A percentile compares a stretch with the other conserved stretches of the same genome.
phyloP scores from a whole-genome alignment of 768 basidiomycete species.

The Multifurca ochricompacta region DNA sequence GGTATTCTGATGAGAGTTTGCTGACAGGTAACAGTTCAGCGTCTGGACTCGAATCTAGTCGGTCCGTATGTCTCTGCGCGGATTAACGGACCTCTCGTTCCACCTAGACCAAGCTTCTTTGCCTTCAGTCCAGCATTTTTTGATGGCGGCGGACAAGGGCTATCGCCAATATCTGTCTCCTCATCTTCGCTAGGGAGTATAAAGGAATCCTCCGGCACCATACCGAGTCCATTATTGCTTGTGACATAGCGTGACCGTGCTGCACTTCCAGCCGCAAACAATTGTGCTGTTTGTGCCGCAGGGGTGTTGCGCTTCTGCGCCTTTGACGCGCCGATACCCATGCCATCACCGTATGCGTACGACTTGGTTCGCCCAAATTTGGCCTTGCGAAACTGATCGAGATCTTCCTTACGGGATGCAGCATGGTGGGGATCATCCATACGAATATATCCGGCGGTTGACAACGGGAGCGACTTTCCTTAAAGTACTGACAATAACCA shows the following conservation, averaged over 20 bases:
- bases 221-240: conserved; percentile 38
- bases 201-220: conserved; percentile 60
- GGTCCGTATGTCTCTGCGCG: conserved; percentile 69
- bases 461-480: conserved; percentile 60
- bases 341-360: conserved; percentile 82
- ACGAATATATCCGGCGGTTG: conserved; percentile 76
- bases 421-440: conserved; percentile 94
- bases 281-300: conserved; percentile 33
- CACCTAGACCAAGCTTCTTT: conserved; percentile 42
- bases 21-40: conserved; percentile 25
- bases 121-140: conserved; percentile 48
- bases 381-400: conserved; percentile 85
- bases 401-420: conserved; percentile 70
- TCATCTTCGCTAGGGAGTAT: conserved; percentile 63
- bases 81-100: conserved; percentile 32
- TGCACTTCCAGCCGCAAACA: conserved; percentile 65
- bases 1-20: neutral
- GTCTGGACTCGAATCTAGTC: conserved; percentile 35
- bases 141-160: conserved; percentile 78
- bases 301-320: conserved; percentile 60
- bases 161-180: conserved; percentile 73
- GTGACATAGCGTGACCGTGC: conserved; percentile 57
- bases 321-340: conserved; percentile 30
- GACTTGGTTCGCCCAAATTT: conserved; percentile 88
- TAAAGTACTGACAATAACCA: conserved; percentile 87